A percentile compares a stretch with the other conserved stretches of the same genome.
Conservation (phyloP, 2,329 filamentous ascomycete genomes). For the Colletotrichum melonis region DNA sequence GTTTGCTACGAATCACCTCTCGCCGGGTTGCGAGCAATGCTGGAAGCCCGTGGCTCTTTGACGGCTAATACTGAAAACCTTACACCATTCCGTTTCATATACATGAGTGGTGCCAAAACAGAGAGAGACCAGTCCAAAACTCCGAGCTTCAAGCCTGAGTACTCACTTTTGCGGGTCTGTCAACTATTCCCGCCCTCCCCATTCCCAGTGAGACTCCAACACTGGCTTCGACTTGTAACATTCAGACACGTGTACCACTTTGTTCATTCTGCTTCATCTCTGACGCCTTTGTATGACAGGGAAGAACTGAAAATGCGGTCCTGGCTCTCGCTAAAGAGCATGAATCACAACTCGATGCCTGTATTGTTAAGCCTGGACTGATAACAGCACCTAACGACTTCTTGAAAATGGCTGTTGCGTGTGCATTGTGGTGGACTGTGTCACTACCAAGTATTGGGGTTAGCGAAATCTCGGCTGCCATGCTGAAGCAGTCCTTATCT, state of each 20-base stretch:
- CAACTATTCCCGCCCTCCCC: background rate
- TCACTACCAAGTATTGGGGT: slow-evolving; percentile 49
- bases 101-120: slow-evolving; percentile 57
- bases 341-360: slow-evolving; percentile 49
- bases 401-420: slow-evolving; percentile 36
- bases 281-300: background rate
- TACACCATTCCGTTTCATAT: slow-evolving; percentile 55
- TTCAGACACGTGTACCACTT: too few species aligned
- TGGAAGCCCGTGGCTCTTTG: slow-evolving; percentile 13
- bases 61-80: background rate
- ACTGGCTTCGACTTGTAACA: too few species aligned
- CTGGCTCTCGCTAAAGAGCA: slow-evolving; percentile 52
- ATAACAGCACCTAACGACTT: slow-evolving; percentile 44
- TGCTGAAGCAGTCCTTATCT: slow-evolving; percentile 56
- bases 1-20: slow-evolving; percentile 54
- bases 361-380: slow-evolving; percentile 55
- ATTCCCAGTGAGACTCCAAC: too few species aligned
- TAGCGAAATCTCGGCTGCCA: slow-evolving; percentile 51
- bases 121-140: slow-evolving; percentile 59
- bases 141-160: slow-evolving; percentile 51
- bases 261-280: background rate
- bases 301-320: background rate
- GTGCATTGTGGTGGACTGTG: slow-evolving; percentile 35
- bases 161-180: slow-evolving; percentile 59
- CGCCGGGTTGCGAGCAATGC: slow-evolving; percentile 37